phyloP scores from a whole-genome alignment of 768 basidiomycete genomes.

The Neoboletus subvelutipes region DNA sequence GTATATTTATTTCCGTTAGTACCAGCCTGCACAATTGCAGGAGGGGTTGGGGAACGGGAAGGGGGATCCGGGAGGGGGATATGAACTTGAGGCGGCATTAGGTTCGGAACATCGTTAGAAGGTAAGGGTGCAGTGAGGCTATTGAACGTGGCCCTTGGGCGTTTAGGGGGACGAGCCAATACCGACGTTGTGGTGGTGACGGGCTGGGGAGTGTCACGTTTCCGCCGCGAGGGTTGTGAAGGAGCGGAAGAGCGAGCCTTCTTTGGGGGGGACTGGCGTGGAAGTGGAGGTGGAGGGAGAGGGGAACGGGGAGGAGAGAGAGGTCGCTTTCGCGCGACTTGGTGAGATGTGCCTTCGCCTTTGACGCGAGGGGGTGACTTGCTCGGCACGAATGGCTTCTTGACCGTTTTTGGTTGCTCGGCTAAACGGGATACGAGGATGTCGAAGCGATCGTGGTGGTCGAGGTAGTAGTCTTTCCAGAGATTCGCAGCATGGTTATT shows the following conservation, averaged over 20 bases:
- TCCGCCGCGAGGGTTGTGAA: slow-evolving; percentile 27
- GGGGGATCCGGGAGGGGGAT: slow-evolving; percentile 62
- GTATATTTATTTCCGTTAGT: slow-evolving; percentile 64
- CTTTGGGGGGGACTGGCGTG: slow-evolving; percentile 27
- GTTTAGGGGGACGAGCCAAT: slow-evolving; percentile 30
- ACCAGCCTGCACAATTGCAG: slow-evolving; percentile 45
- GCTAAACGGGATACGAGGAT: slow-evolving; percentile 26
- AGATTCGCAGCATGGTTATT: slow-evolving; percentile 53
- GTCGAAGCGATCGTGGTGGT: slow-evolving; percentile 63
- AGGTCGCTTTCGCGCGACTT: slow-evolving; percentile 39
- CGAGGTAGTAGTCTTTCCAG: slow-evolving; percentile 82
- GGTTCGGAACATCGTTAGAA: slow-evolving; percentile 38
- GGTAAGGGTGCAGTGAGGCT: slow-evolving; percentile 50
- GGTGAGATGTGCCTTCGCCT: slow-evolving; percentile 17
- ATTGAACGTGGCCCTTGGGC: slow-evolving; percentile 49
- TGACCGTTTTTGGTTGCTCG: slow-evolving; percentile 29
- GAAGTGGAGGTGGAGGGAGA: slow-evolving; percentile 11
- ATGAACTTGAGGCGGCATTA: slow-evolving; percentile 62
- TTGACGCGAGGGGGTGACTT: slow-evolving; percentile 9
- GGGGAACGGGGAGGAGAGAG: slow-evolving; percentile 13
- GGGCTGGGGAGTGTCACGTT: slow-evolving; percentile 20
- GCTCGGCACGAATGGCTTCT: slow-evolving; percentile 28
- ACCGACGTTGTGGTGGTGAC: slow-evolving; percentile 21
- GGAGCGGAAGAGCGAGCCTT: slow-evolving; percentile 22
- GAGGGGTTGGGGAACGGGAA: slow-evolving; percentile 69